Conservation (phyloP, 371 early-diverging fungal species). For the Circinella umbellata region DNA sequence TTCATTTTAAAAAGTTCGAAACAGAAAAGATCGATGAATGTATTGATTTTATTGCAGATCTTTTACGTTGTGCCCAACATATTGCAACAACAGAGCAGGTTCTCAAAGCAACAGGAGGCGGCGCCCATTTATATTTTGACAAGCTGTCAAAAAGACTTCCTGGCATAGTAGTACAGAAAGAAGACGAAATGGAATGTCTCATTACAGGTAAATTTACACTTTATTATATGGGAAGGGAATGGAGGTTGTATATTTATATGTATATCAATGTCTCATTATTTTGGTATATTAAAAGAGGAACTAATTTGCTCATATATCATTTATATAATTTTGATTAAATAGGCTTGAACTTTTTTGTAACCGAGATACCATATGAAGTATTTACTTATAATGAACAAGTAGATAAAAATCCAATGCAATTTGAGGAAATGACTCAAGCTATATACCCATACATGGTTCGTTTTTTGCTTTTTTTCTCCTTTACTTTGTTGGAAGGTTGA, state of each 20-base stretch:
- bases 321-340: not conserved
- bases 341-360: slow-evolving; percentile 91
- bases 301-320: too few relatives aligned
- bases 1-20: slow-evolving; percentile 94
- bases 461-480: not conserved
- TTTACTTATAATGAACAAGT: slow-evolving; percentile 81
- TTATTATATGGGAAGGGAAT: not conserved
- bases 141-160: slow-evolving; percentile 54
- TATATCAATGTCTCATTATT: too few relatives aligned
- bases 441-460: slow-evolving; percentile 84
- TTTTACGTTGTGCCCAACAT: slow-evolving; percentile 64
- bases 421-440: slow-evolving; percentile 73
- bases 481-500: too few relatives aligned
- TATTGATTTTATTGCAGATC: slow-evolving; percentile 78
- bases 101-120: slow-evolving; percentile 87
- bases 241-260: not conserved
- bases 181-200: slow-evolving; percentile 89
- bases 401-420: slow-evolving; percentile 75
- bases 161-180: slow-evolving; percentile 73
- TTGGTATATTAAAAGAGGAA: too few relatives aligned
- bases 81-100: slow-evolving; percentile 46
- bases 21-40: slow-evolving; percentile 91
- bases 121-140: slow-evolving; percentile 74
- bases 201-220: slow-evolving; percentile 62
- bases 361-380: slow-evolving; percentile 94